Evolutionary conservation across 225 moss, liverwort and hornwort genomes (phyloP), one percentile per base, ranked within the genome.

Genomic region (Ulota crispa): DNA sequence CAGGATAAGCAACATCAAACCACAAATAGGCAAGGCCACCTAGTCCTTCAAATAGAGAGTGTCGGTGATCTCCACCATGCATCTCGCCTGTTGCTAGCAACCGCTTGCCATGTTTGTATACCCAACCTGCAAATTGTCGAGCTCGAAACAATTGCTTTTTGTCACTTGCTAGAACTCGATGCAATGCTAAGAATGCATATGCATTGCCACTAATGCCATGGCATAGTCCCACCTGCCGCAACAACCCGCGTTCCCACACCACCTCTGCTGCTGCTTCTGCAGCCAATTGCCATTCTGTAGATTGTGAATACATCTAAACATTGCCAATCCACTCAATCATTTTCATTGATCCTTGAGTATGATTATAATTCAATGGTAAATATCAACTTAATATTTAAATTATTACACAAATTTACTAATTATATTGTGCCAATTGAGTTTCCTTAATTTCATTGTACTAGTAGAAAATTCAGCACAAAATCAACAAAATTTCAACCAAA

Each of bases 11-110:
- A 45, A 88, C 83, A 80, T 97, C 94, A 14, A 95, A 86, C 93
- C 92, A 97, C 0, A 87, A 6, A 64, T 73, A 94, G 0, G 89
- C 89, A 0, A 91, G 90, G 53, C 94, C 91, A 27, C 91, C 93
- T 11, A 97, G 68, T n/a, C 95, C 97, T 83, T 97, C 92, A 26
- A 91, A 95, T 20, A 97, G 75, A 0, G 94, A 95, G 65, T 95
- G 81, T 0, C 87, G 77, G 70, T 95, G 93, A 52, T 95, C 88
- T 0, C 93, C 94, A 0, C 93, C 85, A 9, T 95, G 93, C 94
- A 95, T 95, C 74, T 94, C 90, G 0, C 93, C 87, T 0, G 52
- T 90, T 0, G 89, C 62, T 13, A 94, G 78, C 8, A 94, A 71
- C 1, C 83, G 86, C 59, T 93, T 89, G 1, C 91, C 89, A 72